Conservation (phyloP, 2,329 filamentous ascomycete genomes). For the Clonostachys chloroleuca region DNA sequence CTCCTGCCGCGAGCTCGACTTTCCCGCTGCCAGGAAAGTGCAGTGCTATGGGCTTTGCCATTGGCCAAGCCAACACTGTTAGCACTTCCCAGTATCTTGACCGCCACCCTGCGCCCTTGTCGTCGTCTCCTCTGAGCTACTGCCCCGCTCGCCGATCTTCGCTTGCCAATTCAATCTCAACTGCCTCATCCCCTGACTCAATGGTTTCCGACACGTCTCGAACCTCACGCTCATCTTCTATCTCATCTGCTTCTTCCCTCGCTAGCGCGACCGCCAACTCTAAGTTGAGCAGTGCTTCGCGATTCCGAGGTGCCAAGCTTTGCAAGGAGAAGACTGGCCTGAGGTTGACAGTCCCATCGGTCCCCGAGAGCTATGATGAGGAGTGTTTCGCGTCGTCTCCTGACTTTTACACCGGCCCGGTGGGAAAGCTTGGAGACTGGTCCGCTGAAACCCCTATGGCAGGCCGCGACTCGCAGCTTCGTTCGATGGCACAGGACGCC, state of each 20-base stretch:
- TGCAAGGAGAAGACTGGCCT: slow-evolving; percentile 50
- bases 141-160: slow-evolving; percentile 52
- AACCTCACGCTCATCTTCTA: slow-evolving; percentile 60
- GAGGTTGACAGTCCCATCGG: slow-evolving; percentile 49
- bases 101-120: slow-evolving; percentile 41
- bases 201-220: slow-evolving; percentile 62
- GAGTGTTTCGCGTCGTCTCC: slow-evolving; percentile 48
- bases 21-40: slow-evolving; percentile 42
- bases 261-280: slow-evolving; percentile 54
- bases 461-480: slow-evolving; percentile 39
- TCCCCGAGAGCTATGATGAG: slow-evolving; percentile 52
- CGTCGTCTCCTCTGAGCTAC: slow-evolving; percentile 48
- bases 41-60: slow-evolving; percentile 57
- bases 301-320: slow-evolving; percentile 57
- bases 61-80: slow-evolving; percentile 47
- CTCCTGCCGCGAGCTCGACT: slow-evolving; percentile 54
- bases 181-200: slow-evolving; percentile 61
- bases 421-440: slow-evolving; percentile 45
- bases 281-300: slow-evolving; percentile 52
- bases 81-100: slow-evolving; percentile 45
- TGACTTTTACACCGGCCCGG: slow-evolving; percentile 50
- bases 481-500: slow-evolving; percentile 33
- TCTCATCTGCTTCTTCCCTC: slow-evolving; percentile 58
- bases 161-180: slow-evolving; percentile 58
- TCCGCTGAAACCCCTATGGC: slow-evolving; percentile 42